These are phyloP conservation scores for Verticillium tricorpus DNA, from an alignment of 2,329 filamentous ascomycete species.

Conservation along the genomic window DNA sequence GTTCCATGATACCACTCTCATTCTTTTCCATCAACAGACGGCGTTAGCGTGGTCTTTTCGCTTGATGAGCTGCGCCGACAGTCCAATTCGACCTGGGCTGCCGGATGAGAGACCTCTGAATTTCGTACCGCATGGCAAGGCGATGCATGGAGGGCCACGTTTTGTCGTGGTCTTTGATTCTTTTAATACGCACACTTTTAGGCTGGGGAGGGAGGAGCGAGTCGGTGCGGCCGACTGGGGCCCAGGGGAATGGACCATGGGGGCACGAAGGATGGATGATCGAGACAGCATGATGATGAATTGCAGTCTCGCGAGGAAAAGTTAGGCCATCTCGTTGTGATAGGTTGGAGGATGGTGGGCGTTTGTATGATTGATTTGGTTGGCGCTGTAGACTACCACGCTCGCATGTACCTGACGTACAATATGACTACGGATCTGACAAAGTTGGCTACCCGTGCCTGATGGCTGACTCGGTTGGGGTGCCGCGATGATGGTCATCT, in stretches of 20 bases:
- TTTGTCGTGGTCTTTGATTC: neutral
- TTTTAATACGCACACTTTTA: neutral
- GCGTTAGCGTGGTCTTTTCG: slow-evolving; percentile 10
- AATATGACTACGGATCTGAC: neutral
- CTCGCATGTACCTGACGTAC: neutral
- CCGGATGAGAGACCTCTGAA: neutral
- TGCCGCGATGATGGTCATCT: neutral
- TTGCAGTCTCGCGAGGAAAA: neutral
- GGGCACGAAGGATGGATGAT: neutral
- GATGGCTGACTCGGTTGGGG: neutral
- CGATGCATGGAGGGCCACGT: neutral
- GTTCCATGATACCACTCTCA: slow-evolving; percentile 14
- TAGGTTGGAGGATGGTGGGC: neutral
- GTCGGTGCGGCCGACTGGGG: neutral
- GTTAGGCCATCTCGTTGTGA: neutral
- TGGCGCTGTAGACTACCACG: neutral
- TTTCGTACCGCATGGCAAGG: neutral
- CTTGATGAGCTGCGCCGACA: neutral
- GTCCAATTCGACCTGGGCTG: neutral
- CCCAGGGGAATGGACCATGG: neutral
- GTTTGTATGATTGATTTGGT: neutral
- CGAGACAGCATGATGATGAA: neutral
- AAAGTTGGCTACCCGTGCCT: neutral
- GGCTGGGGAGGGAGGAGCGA: neutral
- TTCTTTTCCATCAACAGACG: slow-evolving; percentile 5